Base-by-base conservation (phyloP, 768 basidiomycete genomes). In the Boletus sensibilis region DNA sequence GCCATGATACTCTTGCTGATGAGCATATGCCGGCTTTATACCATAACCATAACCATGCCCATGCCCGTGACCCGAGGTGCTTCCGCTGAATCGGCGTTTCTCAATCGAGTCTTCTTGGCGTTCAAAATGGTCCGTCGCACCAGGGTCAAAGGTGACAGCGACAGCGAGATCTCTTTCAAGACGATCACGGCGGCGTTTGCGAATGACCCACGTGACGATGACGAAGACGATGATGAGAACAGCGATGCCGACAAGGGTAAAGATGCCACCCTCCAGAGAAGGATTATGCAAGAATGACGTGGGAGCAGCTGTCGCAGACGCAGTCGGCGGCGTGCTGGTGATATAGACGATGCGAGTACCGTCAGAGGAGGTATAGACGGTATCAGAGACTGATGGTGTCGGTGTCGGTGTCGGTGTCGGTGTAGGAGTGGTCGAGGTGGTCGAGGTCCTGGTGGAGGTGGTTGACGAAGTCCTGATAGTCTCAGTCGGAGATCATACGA, bases 261-360 rank as follows among this genome's bases (percentile, higher is more conserved):
- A 86, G 16, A 88, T 78, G 10, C 80, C 70, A 8, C 82, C 82
- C 40, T 82, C 79, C n/a, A 85, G 74, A n/a, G 80, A 74, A 69
- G 83, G 87, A 70, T 90, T 86, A 55, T 83, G 70, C 37, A 90
- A 66, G 72, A 91, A 90, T 12, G 76, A 63, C 10, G 68, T 63
- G n/a, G 67, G 39, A 16, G 71, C 18, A 21, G 60, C 31, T 1
- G 68, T 59, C 7, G 64, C 27, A 18, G 75, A 57, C 3, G 72
- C 33, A 2, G 70, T 55, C 10, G 75, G 57, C 31, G 70, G 38
- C 1, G 68, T 69, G 35, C 68, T 65, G 4, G 74, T 64, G 29
- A 78, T 68, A 38, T 72, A 65, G n/a, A 74, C 57, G 40, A 68
- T 39, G 21, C 38, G 47, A 23, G 61, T 64, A 7, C 67, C 68